Conservation (phyloP, 2,329 filamentous ascomycete genomes). For the Clonostachys solani region DNA sequence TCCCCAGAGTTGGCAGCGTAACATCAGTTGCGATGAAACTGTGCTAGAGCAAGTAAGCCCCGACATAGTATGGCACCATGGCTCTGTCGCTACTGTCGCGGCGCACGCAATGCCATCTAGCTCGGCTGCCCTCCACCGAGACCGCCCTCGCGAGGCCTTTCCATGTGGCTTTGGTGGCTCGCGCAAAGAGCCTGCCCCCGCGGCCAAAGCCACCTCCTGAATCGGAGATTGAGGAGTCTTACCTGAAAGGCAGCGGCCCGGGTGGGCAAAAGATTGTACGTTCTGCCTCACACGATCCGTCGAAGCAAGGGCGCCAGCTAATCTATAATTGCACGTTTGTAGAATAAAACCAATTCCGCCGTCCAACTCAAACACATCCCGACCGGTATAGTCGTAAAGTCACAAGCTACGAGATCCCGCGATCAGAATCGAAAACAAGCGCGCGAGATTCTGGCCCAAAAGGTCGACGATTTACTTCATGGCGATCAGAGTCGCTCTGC, state of each 20-base stretch:
- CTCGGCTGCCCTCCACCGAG: no score
- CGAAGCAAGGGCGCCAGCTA: conserved; percentile 2
- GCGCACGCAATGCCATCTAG: no score
- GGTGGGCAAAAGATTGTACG: conserved; percentile 91
- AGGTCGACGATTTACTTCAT: conserved; percentile 66
- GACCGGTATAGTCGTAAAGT: conserved; percentile 91
- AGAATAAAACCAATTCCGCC: conserved; percentile 96
- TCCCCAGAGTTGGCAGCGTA: no score
- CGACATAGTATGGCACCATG: no score
- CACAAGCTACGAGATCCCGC: conserved; percentile 83
- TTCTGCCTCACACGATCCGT: conserved; percentile 2
- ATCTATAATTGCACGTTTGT: neutral
- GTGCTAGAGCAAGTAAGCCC: no score
- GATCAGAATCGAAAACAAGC: conserved; percentile 86
- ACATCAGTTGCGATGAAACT: no score
- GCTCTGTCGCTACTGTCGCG: no score
- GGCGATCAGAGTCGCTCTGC: conserved; percentile 65
- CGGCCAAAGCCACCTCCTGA: conserved; percentile 70
- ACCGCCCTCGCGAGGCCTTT: neutral
- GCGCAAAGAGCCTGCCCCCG: conserved; percentile 61
- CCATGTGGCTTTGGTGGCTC: neutral
- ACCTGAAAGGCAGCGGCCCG: conserved; percentile 87
- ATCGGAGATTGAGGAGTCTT: conserved; percentile 75
- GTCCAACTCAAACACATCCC: conserved; percentile 89
- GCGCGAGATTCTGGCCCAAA: conserved; percentile 69